A percentile compares a stretch with the other conserved stretches of the same genome.
Conservation (phyloP, 768 basidiomycete genomes). For the Strobilomyces dryophilus region DNA sequence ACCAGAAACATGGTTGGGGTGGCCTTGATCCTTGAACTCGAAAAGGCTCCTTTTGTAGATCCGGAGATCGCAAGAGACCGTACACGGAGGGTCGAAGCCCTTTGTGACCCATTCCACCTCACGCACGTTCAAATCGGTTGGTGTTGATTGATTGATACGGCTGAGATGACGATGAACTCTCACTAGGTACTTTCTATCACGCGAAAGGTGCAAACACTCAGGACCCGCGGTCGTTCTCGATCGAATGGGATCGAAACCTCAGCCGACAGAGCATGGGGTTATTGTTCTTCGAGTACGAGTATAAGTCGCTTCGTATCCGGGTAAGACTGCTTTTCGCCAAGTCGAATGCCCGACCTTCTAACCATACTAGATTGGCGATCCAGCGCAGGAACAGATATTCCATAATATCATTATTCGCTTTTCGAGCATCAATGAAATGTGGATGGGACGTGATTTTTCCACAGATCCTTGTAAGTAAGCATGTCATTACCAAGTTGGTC, state of each 20-base stretch:
- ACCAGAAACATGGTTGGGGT: conserved; percentile 7
- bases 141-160: conserved; percentile 21
- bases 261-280: conserved; percentile 43
- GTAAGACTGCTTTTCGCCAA: conserved; percentile 33
- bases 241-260: conserved; percentile 64
- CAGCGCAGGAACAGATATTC: conserved; percentile 46
- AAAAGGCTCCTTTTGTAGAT: conserved; percentile 54
- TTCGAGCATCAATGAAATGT: conserved; percentile 55
- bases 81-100: conserved; percentile 37
- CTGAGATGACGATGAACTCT: no score
- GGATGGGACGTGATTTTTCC: conserved; percentile 50
- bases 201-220: conserved; percentile 21
- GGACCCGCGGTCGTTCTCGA: conserved; percentile 53
- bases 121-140: conserved; percentile 65
- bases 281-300: conserved; percentile 62
- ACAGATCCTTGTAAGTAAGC: conserved; percentile 56
- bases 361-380: conserved; percentile 52
- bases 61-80: conserved; percentile 52
- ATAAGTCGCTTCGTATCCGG: conserved; percentile 60
- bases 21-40: conserved; percentile 34
- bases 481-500: neutral
- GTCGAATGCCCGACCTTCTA: neutral
- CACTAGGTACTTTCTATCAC: conserved; percentile 27
- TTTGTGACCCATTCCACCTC: conserved; percentile 51
- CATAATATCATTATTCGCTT: conserved; percentile 52